Base-by-base conservation (phyloP, 805 yeast species). In the Dipodascus albidus region DNA sequence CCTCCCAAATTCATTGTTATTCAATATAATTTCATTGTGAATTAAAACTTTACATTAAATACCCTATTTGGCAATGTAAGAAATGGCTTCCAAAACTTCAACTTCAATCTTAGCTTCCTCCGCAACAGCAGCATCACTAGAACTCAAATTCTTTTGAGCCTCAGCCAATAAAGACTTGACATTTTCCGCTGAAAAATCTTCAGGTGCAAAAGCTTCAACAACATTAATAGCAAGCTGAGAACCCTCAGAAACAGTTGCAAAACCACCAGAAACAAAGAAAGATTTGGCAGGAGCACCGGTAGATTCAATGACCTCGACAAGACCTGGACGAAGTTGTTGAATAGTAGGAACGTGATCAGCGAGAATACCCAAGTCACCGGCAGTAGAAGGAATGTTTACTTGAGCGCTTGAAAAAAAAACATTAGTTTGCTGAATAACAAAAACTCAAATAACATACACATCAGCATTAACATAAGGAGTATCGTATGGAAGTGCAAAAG, bases 301-400 rank as follows among this genome's bases (percentile, higher is more conserved):
- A 66, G 81, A 78, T 72, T 87, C 91, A 61, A 87, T 84, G 67
- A 93, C 82, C 73, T 90, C 96, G 65, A 93, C 85, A 58, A 93
- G 79, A 72, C 99, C 99, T 64, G 99, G 96, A 67, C 83, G 80
- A 70, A 93, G 82, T 79, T 93, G 96, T 76, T 93, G 98, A 60
- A 91, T 88, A 65, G 86, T 81, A 65, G 99, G 98, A 67, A 93
- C 96, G 82, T 93, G 99, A 77, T 87, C 85, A 64, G 98, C 96
- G 68, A 93, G 77, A 61, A 93, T 81, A 87, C 99, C 99, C 73
- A 91, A 81, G 69, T 87, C 95, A 71, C 99, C 99, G 62, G 93
- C 83, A 66, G 84, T 78, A 59, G 96, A 95, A 67, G 99, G 99
- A 62, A 93, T 78, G 76, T 93, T 93, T 63, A 93, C 98, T 78